Conservation (phyloP, 805 yeast genomes). For the Yarrowia keelungensis region DNA sequence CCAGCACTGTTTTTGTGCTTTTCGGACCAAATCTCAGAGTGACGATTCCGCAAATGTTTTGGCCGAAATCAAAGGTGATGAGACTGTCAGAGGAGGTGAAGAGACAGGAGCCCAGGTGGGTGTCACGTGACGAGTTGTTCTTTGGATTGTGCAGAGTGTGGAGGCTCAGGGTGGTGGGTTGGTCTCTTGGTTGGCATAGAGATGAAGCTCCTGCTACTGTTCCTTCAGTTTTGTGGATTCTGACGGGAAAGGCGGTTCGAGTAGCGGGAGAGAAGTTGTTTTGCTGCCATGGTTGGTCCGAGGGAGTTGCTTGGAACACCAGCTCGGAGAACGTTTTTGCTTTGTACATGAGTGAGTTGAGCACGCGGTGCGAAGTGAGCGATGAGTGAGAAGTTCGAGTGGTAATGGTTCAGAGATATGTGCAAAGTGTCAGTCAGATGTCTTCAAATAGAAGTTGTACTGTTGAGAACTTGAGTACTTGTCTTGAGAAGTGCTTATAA, state of each 20-base stretch:
- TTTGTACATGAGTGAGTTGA: conserved; percentile 12
- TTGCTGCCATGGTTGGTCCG: conserved; percentile 15
- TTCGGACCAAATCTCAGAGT: neutral
- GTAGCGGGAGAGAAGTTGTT: conserved; percentile 3
- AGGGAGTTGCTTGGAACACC: conserved; percentile 9
- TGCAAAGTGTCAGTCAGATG: no score
- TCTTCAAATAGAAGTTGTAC: no score
- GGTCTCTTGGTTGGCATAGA: conserved; percentile 12
- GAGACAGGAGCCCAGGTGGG: conserved; percentile 3
- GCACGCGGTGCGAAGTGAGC: neutral
- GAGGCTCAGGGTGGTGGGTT: neutral
- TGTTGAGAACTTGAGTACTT: no score
- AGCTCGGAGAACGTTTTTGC: conserved; percentile 30
- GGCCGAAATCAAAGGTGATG: conserved; percentile 13
- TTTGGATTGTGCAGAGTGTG: neutral
- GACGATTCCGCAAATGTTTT: conserved; percentile 19
- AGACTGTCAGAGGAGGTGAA: conserved; percentile 4
- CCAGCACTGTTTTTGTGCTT: conserved; percentile 3
- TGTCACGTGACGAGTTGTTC: neutral
- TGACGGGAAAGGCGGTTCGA: neutral
- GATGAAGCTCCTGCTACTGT: neutral
- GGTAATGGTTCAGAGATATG: no score
- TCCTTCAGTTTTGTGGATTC: neutral
- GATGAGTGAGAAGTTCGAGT: neutral
- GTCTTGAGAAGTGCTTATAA: no score